These are phyloP conservation scores for Spatholobus suberectus DNA, from an alignment of 306 rosid species.

Conservation along the genomic window DNA sequence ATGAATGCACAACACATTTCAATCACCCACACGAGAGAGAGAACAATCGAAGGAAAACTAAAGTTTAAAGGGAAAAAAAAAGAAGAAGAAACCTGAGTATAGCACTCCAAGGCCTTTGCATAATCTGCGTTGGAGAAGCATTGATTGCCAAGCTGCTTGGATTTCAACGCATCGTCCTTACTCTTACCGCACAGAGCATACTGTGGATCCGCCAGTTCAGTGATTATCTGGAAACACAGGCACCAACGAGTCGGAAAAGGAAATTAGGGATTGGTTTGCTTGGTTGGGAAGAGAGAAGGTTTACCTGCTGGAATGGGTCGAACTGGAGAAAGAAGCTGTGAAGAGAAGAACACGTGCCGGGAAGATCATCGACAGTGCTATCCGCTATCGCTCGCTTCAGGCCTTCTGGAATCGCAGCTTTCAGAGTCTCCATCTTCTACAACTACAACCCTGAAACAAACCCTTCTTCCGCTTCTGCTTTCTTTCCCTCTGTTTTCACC, in stretches of 20 bases:
- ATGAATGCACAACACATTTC: neutral
- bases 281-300: neutral
- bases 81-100: slow-evolving; percentile 61
- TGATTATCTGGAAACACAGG: slow-evolving; percentile 50
- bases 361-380: slow-evolving; percentile 57
- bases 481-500: neutral
- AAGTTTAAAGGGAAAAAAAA: neutral
- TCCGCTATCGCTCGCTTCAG: slow-evolving; percentile 55
- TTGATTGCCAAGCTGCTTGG: slow-evolving; percentile 71
- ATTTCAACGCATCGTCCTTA: slow-evolving; percentile 65
- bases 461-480: neutral
- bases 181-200: slow-evolving; percentile 74
- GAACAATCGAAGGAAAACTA: neutral
- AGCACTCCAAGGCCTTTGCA: slow-evolving; percentile 60
- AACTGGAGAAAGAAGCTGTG: slow-evolving; percentile 60
- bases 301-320: slow-evolving; percentile 70
- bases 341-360: slow-evolving; percentile 60
- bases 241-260: neutral
- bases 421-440: slow-evolving; percentile 73
- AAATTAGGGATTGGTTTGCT: slow-evolving; percentile 25
- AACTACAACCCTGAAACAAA: neutral
- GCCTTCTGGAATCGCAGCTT: slow-evolving; percentile 65
- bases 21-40: neutral
- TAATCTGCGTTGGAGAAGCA: slow-evolving; percentile 63
- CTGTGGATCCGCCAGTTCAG: slow-evolving; percentile 62